Conservation (phyloP, 495 filamentous ascomycete genomes). For the Coniosporium apollinis region DNA sequence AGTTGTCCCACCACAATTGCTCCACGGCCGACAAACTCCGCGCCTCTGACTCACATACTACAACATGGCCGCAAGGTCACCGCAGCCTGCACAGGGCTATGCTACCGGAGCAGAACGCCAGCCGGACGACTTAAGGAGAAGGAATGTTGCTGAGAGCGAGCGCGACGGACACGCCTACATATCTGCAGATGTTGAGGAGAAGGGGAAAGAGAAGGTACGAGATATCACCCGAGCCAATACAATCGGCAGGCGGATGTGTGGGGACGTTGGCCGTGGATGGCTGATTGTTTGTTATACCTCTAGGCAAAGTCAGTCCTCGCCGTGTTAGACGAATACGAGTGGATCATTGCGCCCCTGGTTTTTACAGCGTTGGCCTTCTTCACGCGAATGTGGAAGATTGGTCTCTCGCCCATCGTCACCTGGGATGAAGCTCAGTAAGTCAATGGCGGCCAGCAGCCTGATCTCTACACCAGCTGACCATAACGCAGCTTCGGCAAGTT, state of each 20-base stretch:
- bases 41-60: too few relatives aligned
- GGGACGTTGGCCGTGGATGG: not conserved
- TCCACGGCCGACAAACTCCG: too few relatives aligned
- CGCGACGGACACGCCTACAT: conserved; percentile 21
- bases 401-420: conserved; percentile 85
- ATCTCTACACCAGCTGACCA: not conserved
- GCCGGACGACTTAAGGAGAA: conserved; percentile 49
- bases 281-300: conserved; percentile 1
- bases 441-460: conserved; percentile 1
- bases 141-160: conserved; percentile 47
- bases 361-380: conserved; percentile 84
- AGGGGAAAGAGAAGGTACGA: conserved; percentile 46
- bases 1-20: too few relatives aligned
- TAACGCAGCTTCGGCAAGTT: conserved; percentile 83
- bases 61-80: not conserved
- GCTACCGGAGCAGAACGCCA: conserved; percentile 51
- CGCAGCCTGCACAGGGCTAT: conserved; percentile 7
- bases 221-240: not conserved
- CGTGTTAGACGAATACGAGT: conserved; percentile 64
- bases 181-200: conserved; percentile 41
- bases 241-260: not conserved
- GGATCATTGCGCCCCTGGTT: conserved; percentile 69
- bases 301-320: conserved; percentile 35
- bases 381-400: conserved; percentile 90
- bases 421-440: conserved; percentile 94